Conservation (phyloP, 495 filamentous ascomycete species). For the Evansstolkia leycettana region DNA sequence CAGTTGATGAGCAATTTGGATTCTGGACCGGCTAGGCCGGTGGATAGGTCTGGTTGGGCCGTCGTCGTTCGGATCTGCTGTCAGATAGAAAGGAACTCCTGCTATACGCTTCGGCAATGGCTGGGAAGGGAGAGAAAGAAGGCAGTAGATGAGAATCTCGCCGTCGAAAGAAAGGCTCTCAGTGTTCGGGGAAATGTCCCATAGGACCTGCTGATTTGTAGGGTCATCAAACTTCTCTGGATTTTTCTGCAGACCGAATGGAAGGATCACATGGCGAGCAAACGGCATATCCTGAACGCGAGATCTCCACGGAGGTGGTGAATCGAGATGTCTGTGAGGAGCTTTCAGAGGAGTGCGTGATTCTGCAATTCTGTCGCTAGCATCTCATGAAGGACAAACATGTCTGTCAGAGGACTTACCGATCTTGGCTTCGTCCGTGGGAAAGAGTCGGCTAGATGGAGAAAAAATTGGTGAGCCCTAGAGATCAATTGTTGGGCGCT, state of each 20-base stretch:
- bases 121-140: slow-evolving; percentile 1
- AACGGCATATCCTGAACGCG: no score
- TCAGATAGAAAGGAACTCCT: slow-evolving; percentile 4
- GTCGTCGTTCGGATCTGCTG: slow-evolving; percentile 1
- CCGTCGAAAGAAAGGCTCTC: slow-evolving; percentile 2
- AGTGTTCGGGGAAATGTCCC: not conserved
- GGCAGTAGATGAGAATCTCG: slow-evolving; percentile 1
- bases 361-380: no score
- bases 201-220: not conserved
- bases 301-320: no score
- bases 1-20: slow-evolving; percentile 1
- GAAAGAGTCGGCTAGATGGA: no score
- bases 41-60: not conserved
- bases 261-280: not conserved
- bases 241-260: not conserved
- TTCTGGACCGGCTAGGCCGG: not conserved
- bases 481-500: no score
- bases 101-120: slow-evolving; percentile 4
- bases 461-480: no score
- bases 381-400: no score
- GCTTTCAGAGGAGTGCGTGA: no score
- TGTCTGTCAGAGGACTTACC: no score
- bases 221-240: not conserved
- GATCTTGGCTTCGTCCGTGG: no score
- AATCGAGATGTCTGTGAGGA: no score